A percentile compares a stretch with the other conserved stretches of the same genome.
These are phyloP conservation scores for Ramaria sp. DNA, from an alignment of 768 basidiomycete genomes.

Conservation along the genomic window DNA sequence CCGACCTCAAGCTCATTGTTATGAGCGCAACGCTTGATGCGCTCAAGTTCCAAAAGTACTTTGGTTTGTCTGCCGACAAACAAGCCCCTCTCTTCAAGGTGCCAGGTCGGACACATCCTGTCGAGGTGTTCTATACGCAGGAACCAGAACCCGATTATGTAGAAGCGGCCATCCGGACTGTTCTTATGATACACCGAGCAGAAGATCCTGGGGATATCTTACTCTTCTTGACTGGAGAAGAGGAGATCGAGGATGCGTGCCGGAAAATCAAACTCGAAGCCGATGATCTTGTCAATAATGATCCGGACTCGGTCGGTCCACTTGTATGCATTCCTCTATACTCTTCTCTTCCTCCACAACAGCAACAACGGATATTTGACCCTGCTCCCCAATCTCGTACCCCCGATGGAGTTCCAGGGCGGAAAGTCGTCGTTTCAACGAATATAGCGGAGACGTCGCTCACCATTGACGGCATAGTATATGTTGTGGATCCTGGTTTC, in stretches of 20 bases:
- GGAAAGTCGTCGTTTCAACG: conserved; percentile 91
- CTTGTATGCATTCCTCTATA: conserved; percentile 87
- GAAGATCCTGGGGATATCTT: conserved; percentile 91
- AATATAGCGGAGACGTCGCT: conserved; percentile 97
- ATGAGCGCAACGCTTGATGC: conserved; percentile 99
- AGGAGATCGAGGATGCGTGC: conserved; percentile 96
- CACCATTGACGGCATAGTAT: conserved; percentile 99
- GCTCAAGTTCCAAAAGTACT: conserved; percentile 94
- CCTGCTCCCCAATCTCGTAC: conserved; percentile 56
- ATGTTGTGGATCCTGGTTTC: conserved; percentile 96
- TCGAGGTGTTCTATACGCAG: conserved; percentile 91
- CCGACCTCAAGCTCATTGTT: conserved; percentile 92
- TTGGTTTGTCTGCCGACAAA: conserved; percentile 37
- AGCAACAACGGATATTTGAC: conserved; percentile 97
- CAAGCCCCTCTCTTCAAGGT: conserved; percentile 80
- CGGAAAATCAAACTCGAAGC: conserved; percentile 87
- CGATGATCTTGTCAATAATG: conserved; percentile 66
- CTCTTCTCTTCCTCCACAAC: conserved; percentile 86
- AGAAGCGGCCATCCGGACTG: conserved; percentile 92
- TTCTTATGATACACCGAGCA: conserved; percentile 93
- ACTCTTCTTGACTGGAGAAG: conserved; percentile 94
- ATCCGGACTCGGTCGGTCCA: conserved; percentile 72
- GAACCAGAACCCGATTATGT: conserved; percentile 94
- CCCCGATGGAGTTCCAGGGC: conserved; percentile 66
- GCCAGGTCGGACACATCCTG: conserved; percentile 88